Evolutionary conservation across 2,329 filamentous ascomycete species (phyloP).

Genomic region (Trichophyton schoenleinii): DNA sequence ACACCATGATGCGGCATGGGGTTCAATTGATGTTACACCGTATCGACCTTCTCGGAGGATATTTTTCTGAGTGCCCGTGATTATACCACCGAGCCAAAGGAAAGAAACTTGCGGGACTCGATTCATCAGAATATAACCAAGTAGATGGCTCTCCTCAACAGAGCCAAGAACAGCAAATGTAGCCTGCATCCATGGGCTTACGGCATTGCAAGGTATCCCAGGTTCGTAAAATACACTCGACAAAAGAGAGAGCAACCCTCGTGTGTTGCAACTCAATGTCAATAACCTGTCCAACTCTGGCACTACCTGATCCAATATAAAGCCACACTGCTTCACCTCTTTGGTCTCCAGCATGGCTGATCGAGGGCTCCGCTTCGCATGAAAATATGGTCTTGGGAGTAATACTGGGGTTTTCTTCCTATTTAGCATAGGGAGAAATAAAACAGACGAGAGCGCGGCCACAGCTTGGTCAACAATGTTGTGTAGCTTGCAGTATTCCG

Average conservation of each 20-base stretch:
- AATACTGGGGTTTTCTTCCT: neutral
- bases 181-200: constrained; percentile 21
- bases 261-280: constrained; percentile 17
- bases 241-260: constrained; percentile 18
- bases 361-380: neutral
- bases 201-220: constrained; percentile 19
- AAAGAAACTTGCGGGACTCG: constrained; percentile 16
- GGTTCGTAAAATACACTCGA: constrained; percentile 20
- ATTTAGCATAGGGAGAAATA: constrained; percentile 15
- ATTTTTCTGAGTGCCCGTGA: constrained; percentile 15
- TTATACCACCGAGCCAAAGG: constrained; percentile 20
- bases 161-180: constrained; percentile 17
- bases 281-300: constrained; percentile 16
- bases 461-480: constrained; percentile 16
- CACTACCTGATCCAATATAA: neutral
- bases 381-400: neutral
- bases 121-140: constrained; percentile 20
- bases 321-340: neutral
- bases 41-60: constrained; percentile 15
- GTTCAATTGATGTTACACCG: constrained; percentile 19
- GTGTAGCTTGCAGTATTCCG: constrained; percentile 15
- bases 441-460: constrained; percentile 16
- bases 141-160: constrained; percentile 10
- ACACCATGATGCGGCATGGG: constrained; percentile 21
- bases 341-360: neutral